phyloP scores from a whole-genome alignment of 306 rosid genomes.

The Morella rubra region DNA sequence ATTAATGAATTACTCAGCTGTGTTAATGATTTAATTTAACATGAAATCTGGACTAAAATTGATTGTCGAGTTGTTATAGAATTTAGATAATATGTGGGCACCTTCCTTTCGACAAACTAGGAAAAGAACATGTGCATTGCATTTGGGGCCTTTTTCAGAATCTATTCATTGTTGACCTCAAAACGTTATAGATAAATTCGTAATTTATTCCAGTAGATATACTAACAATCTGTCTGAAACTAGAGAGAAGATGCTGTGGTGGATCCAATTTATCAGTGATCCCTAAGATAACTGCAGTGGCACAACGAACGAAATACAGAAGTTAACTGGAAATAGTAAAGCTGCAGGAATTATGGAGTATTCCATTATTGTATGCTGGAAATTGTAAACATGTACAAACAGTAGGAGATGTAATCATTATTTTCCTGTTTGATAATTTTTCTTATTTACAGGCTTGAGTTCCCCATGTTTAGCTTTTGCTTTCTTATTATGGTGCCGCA shows the following conservation, averaged over 20 bases:
- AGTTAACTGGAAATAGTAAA: background rate
- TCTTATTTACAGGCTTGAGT: background rate
- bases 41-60: background rate
- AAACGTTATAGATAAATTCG: too few species aligned
- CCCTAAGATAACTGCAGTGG: background rate
- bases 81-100: background rate
- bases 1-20: too few species aligned
- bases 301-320: background rate
- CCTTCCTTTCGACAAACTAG: background rate
- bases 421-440: background rate
- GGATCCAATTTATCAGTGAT: background rate
- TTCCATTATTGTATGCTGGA: background rate
- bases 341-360: background rate
- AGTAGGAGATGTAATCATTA: background rate
- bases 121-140: background rate
- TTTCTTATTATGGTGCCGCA: background rate
- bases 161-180: too few species aligned
- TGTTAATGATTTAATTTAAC: too few species aligned
- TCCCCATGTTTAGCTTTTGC: constrained; percentile 10
- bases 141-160: background rate
- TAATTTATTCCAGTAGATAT: too few species aligned
- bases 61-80: background rate
- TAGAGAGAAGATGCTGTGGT: constrained; percentile 4
- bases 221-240: background rate
- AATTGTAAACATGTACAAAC: background rate